A percentile compares a stretch with the other conserved stretches of the same genome.
These are phyloP conservation scores for Polychaeton citri DNA, from an alignment of 2,329 filamentous ascomycete genomes.

Conservation along the genomic window DNA sequence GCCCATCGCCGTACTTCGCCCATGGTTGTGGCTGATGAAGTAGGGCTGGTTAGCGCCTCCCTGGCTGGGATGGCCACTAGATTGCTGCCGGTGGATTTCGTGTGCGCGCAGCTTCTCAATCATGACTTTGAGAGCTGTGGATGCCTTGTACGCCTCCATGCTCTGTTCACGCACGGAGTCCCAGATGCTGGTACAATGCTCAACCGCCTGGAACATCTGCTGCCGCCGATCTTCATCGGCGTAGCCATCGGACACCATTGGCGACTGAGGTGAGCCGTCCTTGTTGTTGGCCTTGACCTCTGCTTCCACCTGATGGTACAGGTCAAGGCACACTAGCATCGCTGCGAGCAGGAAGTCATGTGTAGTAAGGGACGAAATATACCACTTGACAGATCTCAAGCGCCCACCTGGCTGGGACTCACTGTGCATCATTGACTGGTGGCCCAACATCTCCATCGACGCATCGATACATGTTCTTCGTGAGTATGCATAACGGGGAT, in stretches of 20 bases:
- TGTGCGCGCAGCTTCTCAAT: conserved; percentile 58
- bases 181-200: conserved; percentile 68
- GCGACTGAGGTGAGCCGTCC: conserved; percentile 8
- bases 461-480: conserved; percentile 75
- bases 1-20: conserved; percentile 8
- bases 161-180: conserved; percentile 60
- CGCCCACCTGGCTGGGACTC: conserved; percentile 63
- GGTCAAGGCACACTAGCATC: conserved; percentile 71
- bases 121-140: conserved; percentile 69
- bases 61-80: neutral
- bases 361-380: conserved; percentile 64
- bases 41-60: conserved; percentile 3
- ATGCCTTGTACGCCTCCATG: conserved; percentile 83
- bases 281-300: conserved; percentile 25
- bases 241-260: conserved; percentile 23
- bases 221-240: conserved; percentile 37
- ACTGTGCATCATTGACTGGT: conserved; percentile 60
- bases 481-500: conserved; percentile 71
- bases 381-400: conserved; percentile 62
- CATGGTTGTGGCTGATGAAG: neutral
- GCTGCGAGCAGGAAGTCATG: conserved; percentile 78
- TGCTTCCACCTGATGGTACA: conserved; percentile 52
- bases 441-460: conserved; percentile 65
- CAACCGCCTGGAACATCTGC: conserved; percentile 64
- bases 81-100: conserved; percentile 10